phyloP scores from a whole-genome alignment of 2,329 filamentous ascomycete genomes.

The Chaetomium globosum region DNA sequence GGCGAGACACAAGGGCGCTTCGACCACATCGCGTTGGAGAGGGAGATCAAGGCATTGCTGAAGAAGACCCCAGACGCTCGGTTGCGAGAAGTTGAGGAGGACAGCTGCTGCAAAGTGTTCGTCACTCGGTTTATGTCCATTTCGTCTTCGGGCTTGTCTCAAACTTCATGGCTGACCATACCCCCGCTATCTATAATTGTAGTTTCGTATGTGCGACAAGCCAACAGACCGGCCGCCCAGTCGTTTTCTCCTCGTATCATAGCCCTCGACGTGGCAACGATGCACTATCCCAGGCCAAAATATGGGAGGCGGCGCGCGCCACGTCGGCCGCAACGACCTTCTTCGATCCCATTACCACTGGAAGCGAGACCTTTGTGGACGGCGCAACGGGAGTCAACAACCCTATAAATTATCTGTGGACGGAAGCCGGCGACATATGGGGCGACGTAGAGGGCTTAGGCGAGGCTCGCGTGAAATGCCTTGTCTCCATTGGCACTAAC shows the following conservation, averaged over 20 bases:
- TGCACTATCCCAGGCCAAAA: background rate
- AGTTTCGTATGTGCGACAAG: conserved; percentile 34
- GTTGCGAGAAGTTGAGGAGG: no score
- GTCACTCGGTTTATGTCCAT: no score
- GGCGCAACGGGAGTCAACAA: conserved; percentile 37
- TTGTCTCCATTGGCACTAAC: background rate
- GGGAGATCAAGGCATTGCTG: conserved; percentile 26
- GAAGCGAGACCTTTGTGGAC: conserved; percentile 31
- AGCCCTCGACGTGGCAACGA: conserved; percentile 4
- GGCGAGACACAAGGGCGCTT: conserved; percentile 34
- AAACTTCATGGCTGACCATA: no score
- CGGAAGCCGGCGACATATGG: conserved; percentile 1
- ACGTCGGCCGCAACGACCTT: conserved; percentile 1
- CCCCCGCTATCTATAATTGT: background rate
- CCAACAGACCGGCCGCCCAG: conserved; percentile 33
- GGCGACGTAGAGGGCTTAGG: background rate
- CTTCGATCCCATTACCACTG: background rate
- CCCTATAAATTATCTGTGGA: background rate
- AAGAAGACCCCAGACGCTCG: no score
- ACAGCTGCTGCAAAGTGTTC: no score
- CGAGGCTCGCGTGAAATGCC: background rate
- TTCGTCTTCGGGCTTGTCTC: no score
- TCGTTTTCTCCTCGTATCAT: conserved; percentile 6
- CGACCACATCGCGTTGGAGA: conserved; percentile 19
- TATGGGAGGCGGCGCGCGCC: background rate